Evolutionary conservation across 768 basidiomycete species (phyloP), one percentile per base, ranked within the genome.

Genomic region (Agrocybe pediades): DNA sequence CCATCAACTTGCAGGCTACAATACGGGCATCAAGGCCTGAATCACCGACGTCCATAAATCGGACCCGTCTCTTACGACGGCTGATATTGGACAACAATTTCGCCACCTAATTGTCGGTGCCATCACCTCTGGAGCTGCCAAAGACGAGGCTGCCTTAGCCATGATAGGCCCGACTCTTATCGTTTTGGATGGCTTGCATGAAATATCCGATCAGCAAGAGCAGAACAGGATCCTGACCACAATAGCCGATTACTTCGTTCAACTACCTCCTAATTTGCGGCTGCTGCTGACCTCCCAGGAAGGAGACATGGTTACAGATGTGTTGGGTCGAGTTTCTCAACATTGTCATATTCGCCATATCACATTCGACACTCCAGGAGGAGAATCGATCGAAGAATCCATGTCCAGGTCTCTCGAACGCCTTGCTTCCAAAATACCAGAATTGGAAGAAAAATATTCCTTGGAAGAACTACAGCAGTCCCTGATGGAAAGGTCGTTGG

Each of bases 221-320:
- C 53, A 54, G 36, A 25, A 26, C 29, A 25, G 40, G 29, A 23
- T 53, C 11, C 4, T 53, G 16, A 46, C 20, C 9, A 24, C 36
- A 19, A 19, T 53, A 3, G n/a, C 36, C 2, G 17, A 41, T 26
- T 23, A 41, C 23, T 54, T 21, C 3, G 24, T 24, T 13, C 7
- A 20, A 8, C 53, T 54, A 16, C 53, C 53, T 11, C 23, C 26
- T 27, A 54, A 54, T n/a, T 48, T 54, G 36, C 53, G 53, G 11
- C 42, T 54, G 20, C n/a, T 54, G 15, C n/a, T 54, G 26, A 54
- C 46, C 6, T 41, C 53, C 11, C 46, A 41, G 8, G 16, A 6
- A 15, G 19, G 42, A 6, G 46, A 42, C 29, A 15, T 27, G 17
- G 9, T 42, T 20, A 4, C 16, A 20, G 19, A 20, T n/a, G 23